Conservation (phyloP, 495 filamentous ascomycete genomes). For the Tuber magnatum region DNA sequence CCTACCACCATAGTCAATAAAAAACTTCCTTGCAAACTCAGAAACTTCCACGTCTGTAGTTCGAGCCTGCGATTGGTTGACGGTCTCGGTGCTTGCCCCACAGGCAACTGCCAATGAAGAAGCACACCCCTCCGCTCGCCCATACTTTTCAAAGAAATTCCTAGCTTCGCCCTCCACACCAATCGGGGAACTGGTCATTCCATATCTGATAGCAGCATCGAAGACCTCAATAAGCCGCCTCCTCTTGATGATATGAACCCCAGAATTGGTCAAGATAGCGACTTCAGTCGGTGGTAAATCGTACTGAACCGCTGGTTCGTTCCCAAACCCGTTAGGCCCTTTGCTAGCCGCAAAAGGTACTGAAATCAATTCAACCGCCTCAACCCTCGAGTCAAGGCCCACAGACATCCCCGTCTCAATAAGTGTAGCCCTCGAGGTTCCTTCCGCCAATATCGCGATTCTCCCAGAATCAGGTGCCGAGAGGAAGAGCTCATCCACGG, state of each 20-base stretch:
- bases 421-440: conserved; percentile 45
- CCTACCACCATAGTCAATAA: conserved; percentile 82
- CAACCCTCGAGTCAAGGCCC: conserved; percentile 58
- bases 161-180: conserved; percentile 76
- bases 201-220: conserved; percentile 63
- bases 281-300: conserved; percentile 73
- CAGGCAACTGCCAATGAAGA: conserved; percentile 94
- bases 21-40: conserved; percentile 73
- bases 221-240: conserved; percentile 88
- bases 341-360: conserved; percentile 58
- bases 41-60: conserved; percentile 75
- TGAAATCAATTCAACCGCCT: conserved; percentile 70
- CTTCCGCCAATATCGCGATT: conserved; percentile 56
- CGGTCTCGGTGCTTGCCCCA: conserved; percentile 61
- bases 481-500: conserved; percentile 65
- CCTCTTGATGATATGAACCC: conserved; percentile 75
- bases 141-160: conserved; percentile 75
- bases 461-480: conserved; percentile 79
- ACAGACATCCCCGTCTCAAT: conserved; percentile 71
- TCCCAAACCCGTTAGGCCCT: conserved; percentile 79
- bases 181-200: conserved; percentile 43
- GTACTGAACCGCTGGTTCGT: conserved; percentile 90
- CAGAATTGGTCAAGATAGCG: conserved; percentile 82
- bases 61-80: conserved; percentile 51
- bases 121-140: conserved; percentile 74